Conservation (phyloP, 1,284 basidiomycete species). For the Thelephora terrestris region DNA sequence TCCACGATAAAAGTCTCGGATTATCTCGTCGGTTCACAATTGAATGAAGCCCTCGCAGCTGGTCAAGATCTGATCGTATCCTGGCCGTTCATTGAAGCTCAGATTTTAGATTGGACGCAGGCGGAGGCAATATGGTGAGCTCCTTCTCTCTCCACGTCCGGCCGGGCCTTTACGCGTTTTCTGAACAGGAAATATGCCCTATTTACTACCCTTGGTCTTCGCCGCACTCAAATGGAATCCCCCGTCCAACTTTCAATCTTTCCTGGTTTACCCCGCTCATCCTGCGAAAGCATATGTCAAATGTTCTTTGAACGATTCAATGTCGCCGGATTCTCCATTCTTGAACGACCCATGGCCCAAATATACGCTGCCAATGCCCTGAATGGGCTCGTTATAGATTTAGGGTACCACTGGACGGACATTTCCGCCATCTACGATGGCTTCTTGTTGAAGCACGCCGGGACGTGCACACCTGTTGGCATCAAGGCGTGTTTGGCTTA, state of each 20-base stretch:
- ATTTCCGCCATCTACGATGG: slow-evolving; percentile 78
- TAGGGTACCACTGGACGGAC: slow-evolving; percentile 70
- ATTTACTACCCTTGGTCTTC: too few species aligned
- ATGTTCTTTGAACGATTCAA: slow-evolving; percentile 97
- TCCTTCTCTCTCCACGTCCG: not conserved
- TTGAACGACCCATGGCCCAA: slow-evolving; percentile 80
- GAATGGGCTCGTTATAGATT: slow-evolving; percentile 78
- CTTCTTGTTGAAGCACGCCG: slow-evolving; percentile 56
- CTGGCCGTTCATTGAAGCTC: slow-evolving; percentile 78
- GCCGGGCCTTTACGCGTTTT: not conserved
- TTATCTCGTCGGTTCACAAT: slow-evolving; percentile 78
- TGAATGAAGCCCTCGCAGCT: slow-evolving; percentile 63
- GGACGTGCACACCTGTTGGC: too few species aligned
- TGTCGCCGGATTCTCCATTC: slow-evolving; percentile 73
- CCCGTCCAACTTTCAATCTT: slow-evolving; percentile 72
- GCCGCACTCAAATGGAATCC: slow-evolving; percentile 81
- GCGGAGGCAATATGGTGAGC: slow-evolving; percentile 85
- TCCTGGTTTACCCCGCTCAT: slow-evolving; percentile 57
- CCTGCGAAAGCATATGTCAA: slow-evolving; percentile 72
- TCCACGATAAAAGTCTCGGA: slow-evolving; percentile 50
- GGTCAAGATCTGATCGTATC: slow-evolving; percentile 66
- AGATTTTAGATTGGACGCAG: slow-evolving; percentile 79
- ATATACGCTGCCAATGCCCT: slow-evolving; percentile 68
- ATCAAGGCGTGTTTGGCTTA: slow-evolving; percentile 66
- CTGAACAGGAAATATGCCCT: slow-evolving; percentile 74